Base-by-base conservation (phyloP, 1,284 basidiomycete genomes). In the Coniophora puteana region DNA sequence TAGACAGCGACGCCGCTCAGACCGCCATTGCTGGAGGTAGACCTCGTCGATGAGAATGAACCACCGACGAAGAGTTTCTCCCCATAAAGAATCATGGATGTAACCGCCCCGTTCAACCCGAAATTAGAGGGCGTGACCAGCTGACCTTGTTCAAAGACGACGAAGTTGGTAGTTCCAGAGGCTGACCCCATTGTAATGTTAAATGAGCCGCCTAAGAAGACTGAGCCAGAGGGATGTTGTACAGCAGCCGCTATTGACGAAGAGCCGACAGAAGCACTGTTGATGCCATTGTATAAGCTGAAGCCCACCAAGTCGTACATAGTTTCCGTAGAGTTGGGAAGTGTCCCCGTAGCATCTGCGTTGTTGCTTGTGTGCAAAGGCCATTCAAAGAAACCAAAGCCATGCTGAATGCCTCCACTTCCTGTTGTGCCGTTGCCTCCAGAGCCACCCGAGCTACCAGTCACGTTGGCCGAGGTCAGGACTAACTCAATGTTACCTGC, bases 351-450 rank as follows among this genome's bases (percentile, higher is more conserved):
- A 5, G 80, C 82, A 54, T 86, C 78, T 11, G 69, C 58, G n/a
- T 54, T 61, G 1, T 61, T 50, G 21, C 60, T 57, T 17, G 66
- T 55, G 35, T 60, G 64, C 28, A 83, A 59, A 20, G 83, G 80
- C 88, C 88, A 91, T 55, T 91, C 89, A 41, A 89, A 78, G 57
- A 90, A 82, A 8, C 89, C 88, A 52, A 88, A 89, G 3, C 76
- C 73, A 18, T 55, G 67, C 33, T 66, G 64, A 14, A 65, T 60
- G 11, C 62, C 56, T 28, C 53, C 48, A 25, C 45, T 44, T 20
- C 51, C 52, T 3, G 43, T 53, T 12, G 61, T 62, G 4, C 53
- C 57, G 41, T 61, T 68, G 13, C 57, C 53, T 12, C 49, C 46
- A 1, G 55, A 48, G 17, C 52, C 57, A 16, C 58, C 56, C 12